phyloP scores from a whole-genome alignment of 306 rosid species.

The Quercus wislizeni region DNA sequence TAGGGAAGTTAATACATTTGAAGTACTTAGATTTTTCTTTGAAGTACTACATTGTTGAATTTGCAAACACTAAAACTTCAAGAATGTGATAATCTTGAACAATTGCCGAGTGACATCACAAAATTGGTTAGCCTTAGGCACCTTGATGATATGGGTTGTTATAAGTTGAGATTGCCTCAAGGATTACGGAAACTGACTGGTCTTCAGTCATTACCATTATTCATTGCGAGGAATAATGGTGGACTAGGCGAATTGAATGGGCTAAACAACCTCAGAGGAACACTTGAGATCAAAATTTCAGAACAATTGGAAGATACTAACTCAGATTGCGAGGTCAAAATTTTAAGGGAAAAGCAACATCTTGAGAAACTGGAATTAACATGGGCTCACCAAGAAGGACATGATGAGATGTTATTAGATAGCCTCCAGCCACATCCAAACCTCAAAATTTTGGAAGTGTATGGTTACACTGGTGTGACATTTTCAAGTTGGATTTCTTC shows the following conservation, averaged over 20 bases:
- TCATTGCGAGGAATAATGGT: too few relatives aligned
- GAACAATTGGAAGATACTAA: not conserved
- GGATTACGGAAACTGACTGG: too few relatives aligned
- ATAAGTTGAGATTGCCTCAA: rapidly evolving
- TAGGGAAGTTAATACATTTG: slow-evolving; percentile 25
- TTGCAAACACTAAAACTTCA: slow-evolving; percentile 27
- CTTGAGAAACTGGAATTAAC: slow-evolving; percentile 14
- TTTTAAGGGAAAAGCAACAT: slow-evolving; percentile 7
- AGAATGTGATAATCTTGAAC: not conserved
- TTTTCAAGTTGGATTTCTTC: slow-evolving; percentile 11
- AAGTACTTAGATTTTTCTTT: slow-evolving; percentile 26
- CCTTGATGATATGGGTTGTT: too few relatives aligned
- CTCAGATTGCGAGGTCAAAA: slow-evolving; percentile 1
- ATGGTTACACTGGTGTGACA: not conserved
- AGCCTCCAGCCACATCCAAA: slow-evolving; percentile 26
- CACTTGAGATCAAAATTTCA: not conserved
- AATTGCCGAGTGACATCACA: slow-evolving; percentile 16
- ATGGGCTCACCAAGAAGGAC: not conserved
- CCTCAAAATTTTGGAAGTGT: slow-evolving; percentile 14
- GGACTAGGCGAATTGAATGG: slow-evolving; percentile 12
- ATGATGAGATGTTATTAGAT: slow-evolving; percentile 22
- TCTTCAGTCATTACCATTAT: too few relatives aligned
- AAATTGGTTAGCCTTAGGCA: too few relatives aligned
- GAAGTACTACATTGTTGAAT: slow-evolving; percentile 8
- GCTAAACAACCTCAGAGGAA: slow-evolving; percentile 22